Evolutionary conservation across 2,329 filamentous ascomycete species (phyloP), one percentile per base, ranked within the genome.

Genomic region (Epichloe gansuensis): DNA sequence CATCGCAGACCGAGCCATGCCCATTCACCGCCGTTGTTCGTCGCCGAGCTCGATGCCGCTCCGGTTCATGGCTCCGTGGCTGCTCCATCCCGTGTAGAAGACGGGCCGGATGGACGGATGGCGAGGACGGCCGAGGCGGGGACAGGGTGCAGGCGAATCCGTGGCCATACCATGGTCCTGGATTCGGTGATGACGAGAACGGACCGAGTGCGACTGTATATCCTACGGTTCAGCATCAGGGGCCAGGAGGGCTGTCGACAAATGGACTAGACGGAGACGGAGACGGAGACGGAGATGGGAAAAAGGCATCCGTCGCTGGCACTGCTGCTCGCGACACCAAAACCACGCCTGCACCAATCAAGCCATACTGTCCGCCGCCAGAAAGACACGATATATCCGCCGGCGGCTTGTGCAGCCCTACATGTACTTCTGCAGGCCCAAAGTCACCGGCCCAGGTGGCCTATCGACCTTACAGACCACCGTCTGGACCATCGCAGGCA

Each of bases 131-230:
- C 41, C 9, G 38, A 45, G 7, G 21, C 28, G 31, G 49, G 4
- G 55, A 51, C 47, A 23, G 50, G 53, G 47, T 39, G 45, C 56
- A 57, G 38, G 58, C 64, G 25, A 62, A 64, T 39, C 62, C 63
- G 17, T 66, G 64, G 63, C 62, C 66, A 15, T 69, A 66, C 37
- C 61, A 65, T 55, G 64, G 65, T 3, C 59, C 63, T 11, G 35
- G 51, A 12, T 21, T 28, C 17, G 52, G 31, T 2, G 48, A 54
- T 13, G 55, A 58, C 15, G 54, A 53, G 6, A 48, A 39, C 25
- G 52, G 46, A 17, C 46, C 51, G n/a, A 51, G 52, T 8, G 52
- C 54, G 25, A 52, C 50, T 11, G 21, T 55, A 4, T 45, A 54
- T 47, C 52, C 54, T 4, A n/a, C 44, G 6, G 44, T 17, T 31